Conservation (phyloP, 2,329 filamentous ascomycete genomes). For the Hymenoscyphus fraxineus region DNA sequence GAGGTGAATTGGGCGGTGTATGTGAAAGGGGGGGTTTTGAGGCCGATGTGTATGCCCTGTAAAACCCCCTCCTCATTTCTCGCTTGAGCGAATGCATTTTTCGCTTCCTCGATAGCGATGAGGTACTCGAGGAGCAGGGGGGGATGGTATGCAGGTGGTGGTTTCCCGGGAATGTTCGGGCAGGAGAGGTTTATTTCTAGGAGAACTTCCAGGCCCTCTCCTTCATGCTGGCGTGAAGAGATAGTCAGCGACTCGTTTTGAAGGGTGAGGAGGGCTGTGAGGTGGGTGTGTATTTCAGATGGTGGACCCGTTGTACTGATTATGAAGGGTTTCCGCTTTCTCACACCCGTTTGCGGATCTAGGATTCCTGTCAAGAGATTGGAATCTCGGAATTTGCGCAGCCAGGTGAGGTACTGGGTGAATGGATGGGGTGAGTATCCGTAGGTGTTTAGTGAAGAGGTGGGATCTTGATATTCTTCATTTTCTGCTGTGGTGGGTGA, state of each 20-base stretch:
- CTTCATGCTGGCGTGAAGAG: constrained; percentile 4
- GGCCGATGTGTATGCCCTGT: constrained; percentile 43
- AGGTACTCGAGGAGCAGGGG: constrained; percentile 53
- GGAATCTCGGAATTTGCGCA: constrained; percentile 44
- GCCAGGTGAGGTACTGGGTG: constrained; percentile 53
- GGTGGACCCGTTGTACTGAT: constrained; percentile 67
- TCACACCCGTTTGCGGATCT: neutral
- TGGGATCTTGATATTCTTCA: constrained; percentile 19
- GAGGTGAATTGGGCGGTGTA: constrained; percentile 60
- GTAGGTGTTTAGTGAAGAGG: constrained; percentile 62
- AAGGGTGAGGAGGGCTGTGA: constrained; percentile 32
- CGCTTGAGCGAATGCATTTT: too few species aligned
- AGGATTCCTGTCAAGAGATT: neutral
- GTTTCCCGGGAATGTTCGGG: constrained; percentile 66
- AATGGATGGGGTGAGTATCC: constrained; percentile 69
- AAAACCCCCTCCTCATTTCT: neutral
- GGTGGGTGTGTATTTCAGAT: constrained; percentile 54
- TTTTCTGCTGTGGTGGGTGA: constrained; percentile 11
- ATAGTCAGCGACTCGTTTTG: constrained; percentile 46
- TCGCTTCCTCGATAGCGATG: constrained; percentile 23
- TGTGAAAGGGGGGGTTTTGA: constrained; percentile 77
- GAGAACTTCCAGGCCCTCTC: constrained; percentile 36
- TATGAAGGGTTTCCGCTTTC: constrained; percentile 55
- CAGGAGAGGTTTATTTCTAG: constrained; percentile 78
- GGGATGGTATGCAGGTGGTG: constrained; percentile 67